Evolutionary conservation across 2,329 filamentous ascomycete genomes (phyloP).

Genomic region (Phaeosphaeriaceae sp.): DNA sequence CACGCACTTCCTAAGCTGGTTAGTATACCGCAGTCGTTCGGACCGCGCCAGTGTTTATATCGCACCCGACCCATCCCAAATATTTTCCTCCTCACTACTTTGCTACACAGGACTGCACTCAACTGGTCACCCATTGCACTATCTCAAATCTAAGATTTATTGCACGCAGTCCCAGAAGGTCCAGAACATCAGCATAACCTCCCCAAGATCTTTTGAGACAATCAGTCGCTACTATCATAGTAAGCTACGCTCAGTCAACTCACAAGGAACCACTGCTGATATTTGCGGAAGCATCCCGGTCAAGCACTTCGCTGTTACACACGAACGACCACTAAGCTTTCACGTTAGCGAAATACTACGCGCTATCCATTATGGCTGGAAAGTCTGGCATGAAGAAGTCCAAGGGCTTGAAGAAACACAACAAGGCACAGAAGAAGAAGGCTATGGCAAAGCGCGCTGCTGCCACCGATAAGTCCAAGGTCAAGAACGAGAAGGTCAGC

Average conservation of each 20-base stretch:
- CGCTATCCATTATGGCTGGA: not conserved
- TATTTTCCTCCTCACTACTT: too few species aligned
- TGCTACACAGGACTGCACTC: not conserved
- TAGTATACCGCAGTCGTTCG: not conserved
- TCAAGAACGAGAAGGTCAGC: not conserved
- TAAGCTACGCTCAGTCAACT: not conserved
- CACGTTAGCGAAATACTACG: not conserved
- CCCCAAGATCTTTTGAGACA: too few species aligned
- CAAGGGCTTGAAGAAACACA: slow-evolving; percentile 9
- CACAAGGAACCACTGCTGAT: too few species aligned
- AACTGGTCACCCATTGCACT: not conserved
- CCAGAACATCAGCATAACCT: too few species aligned
- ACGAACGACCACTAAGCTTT: not conserved
- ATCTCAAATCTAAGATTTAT: not conserved
- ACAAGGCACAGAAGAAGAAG: slow-evolving; percentile 13
- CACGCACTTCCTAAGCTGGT: not conserved
- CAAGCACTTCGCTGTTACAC: too few species aligned
- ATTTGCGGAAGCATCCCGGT: too few species aligned
- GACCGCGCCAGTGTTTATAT: not conserved
- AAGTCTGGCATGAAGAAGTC: slow-evolving; percentile 2
- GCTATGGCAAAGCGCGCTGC: slow-evolving; percentile 1
- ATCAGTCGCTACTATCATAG: not conserved
- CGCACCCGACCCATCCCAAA: too few species aligned
- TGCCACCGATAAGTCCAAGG: not conserved
- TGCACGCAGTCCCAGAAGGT: too few species aligned